A percentile compares a stretch with the other conserved stretches of the same genome.
phyloP scores from a whole-genome alignment of 331 rosid genomes.

The Acacia concinna region DNA sequence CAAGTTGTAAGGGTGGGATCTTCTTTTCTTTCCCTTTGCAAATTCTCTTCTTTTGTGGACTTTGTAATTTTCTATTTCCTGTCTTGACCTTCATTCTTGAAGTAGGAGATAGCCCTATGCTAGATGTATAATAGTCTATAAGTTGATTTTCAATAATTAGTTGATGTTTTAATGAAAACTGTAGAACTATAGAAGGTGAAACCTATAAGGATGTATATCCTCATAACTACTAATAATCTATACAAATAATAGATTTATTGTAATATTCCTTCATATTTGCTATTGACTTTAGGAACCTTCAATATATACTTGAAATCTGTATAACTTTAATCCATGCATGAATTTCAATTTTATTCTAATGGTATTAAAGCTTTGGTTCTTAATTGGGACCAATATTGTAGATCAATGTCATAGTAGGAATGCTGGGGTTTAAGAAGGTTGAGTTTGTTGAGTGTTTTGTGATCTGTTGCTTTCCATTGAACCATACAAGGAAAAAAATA shows the following conservation, averaged over 20 bases:
- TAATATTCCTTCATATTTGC: not conserved
- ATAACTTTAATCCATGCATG: not conserved
- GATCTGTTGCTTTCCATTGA: not conserved
- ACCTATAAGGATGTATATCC: not conserved
- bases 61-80: too few relatives aligned
- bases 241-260: too few relatives aligned
- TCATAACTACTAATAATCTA: not conserved
- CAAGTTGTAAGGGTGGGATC: too few relatives aligned
- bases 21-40: too few relatives aligned
- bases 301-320: not conserved
- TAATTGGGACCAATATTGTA: not conserved
- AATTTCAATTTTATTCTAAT: not conserved
- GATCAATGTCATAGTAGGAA: not conserved
- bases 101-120: not conserved
- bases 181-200: not conserved
- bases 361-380: not conserved
- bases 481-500: not conserved
- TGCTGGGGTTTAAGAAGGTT: not conserved
- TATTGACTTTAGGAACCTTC: not conserved
- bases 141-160: not conserved
- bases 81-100: too few relatives aligned
- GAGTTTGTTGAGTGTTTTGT: not conserved
- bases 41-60: too few relatives aligned
- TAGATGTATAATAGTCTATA: not conserved
- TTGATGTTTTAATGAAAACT: not conserved